Evolutionary conservation across 1,139 yeast species (phyloP).

Genomic region (Kurtzmaniella quercitrusa): DNA sequence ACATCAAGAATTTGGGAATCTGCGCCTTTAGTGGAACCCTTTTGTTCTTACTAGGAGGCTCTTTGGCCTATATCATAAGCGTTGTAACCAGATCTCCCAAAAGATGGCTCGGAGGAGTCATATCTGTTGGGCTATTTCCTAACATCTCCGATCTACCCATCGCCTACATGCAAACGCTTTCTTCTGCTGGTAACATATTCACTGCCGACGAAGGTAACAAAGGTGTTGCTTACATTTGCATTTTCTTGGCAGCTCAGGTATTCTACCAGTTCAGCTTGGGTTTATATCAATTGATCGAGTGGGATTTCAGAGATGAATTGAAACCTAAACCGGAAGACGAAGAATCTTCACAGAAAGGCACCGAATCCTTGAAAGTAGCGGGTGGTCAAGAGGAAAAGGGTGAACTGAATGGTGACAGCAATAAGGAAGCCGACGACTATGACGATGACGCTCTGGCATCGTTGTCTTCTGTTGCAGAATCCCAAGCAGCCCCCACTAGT

Average conservation of each 20-base stretch:
- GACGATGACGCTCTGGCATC: conserved; percentile 1
- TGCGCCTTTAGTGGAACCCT: conserved; percentile 53
- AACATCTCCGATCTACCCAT: conserved; percentile 84
- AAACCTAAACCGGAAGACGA: conserved; percentile 7
- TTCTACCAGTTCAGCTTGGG: conserved; percentile 75
- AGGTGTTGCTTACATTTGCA: conserved; percentile 85
- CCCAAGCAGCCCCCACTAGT: background rate
- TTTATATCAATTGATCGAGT: conserved; percentile 62
- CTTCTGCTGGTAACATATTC: conserved; percentile 58
- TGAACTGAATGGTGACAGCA: background rate
- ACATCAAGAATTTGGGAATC: conserved; percentile 73
- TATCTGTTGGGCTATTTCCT: conserved; percentile 61
- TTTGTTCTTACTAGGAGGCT: conserved; percentile 35
- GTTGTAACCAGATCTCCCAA: conserved; percentile 53
- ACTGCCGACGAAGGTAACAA: conserved; percentile 55
- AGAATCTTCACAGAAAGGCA: conserved; percentile 10
- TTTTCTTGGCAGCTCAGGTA: conserved; percentile 69
- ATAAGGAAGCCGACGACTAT: conserved; percentile 2
- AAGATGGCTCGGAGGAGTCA: conserved; percentile 74
- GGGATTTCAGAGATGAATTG: conserved; percentile 54
- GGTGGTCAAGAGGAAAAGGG: background rate
- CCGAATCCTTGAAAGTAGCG: background rate
- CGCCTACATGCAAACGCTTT: conserved; percentile 80
- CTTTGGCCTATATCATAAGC: conserved; percentile 30
- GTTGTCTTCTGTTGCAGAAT: background rate